Evolutionary conservation across 768 basidiomycete species (phyloP).

Genomic region (Pluteus cervinus): DNA sequence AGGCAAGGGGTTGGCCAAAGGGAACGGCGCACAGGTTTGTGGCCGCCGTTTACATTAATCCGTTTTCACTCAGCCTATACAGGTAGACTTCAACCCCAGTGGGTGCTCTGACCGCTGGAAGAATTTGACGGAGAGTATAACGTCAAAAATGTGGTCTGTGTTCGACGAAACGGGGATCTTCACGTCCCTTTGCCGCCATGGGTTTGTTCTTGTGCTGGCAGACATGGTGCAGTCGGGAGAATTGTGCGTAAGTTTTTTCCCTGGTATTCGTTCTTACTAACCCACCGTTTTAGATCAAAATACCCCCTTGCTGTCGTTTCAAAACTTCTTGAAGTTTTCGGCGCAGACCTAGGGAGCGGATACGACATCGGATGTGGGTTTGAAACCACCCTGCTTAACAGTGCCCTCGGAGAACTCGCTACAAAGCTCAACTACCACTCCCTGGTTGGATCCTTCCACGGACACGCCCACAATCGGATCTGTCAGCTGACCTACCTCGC

Average conservation of each 20-base stretch:
- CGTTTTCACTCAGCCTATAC: not conserved
- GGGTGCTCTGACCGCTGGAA: too few relatives aligned
- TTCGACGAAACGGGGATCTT: conserved; percentile 34
- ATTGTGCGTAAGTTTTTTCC: conserved; percentile 21
- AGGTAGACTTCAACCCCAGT: too few relatives aligned
- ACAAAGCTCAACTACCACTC: conserved; percentile 2
- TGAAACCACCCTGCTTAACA: conserved; percentile 13
- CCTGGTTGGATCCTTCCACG: conserved; percentile 19
- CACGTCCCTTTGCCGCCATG: conserved; percentile 24
- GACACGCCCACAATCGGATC: conserved; percentile 21
- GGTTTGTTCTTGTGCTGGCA: conserved; percentile 11
- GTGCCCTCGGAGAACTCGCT: conserved; percentile 12
- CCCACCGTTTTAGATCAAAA: conserved; percentile 16
- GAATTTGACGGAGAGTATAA: conserved; percentile 1
- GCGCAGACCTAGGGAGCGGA: conserved; percentile 13
- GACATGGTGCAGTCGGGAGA: conserved; percentile 31
- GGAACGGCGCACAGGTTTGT: too few relatives aligned
- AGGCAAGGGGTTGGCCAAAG: too few relatives aligned
- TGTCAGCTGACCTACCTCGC: conserved; percentile 19
- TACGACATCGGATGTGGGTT: conserved; percentile 26
- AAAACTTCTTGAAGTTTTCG: conserved; percentile 10
- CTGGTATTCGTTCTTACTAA: not conserved
- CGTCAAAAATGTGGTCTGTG: conserved; percentile 20
- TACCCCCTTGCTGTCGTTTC: conserved; percentile 16
- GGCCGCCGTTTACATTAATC: not conserved